phyloP scores from a whole-genome alignment of 2,329 filamentous ascomycete genomes.

The Dryadomyces sulphureus region DNA sequence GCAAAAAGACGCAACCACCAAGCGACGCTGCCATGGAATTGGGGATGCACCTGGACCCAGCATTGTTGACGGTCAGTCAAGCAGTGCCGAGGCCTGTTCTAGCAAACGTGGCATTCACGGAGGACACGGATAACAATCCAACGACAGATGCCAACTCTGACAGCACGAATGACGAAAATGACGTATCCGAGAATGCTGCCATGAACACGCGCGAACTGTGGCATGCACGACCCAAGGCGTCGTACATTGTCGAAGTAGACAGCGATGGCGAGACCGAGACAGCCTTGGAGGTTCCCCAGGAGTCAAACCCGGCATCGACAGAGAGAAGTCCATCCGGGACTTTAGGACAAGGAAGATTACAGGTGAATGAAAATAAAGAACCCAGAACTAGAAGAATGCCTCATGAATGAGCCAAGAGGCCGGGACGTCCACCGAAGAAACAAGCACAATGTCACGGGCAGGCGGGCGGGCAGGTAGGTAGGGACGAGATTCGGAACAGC shows the following conservation, averaged over 20 bases:
- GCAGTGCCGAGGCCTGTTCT: not conserved
- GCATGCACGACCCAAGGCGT: constrained; percentile 7
- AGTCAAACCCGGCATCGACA: too few species aligned
- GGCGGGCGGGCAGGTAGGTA: too few species aligned
- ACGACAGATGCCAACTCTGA: not conserved
- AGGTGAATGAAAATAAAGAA: too few species aligned
- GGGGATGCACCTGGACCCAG: constrained; percentile 36
- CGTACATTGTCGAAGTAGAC: constrained; percentile 5
- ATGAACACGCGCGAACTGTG: constrained; percentile 7
- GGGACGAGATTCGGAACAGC: too few species aligned
- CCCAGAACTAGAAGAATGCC: not conserved
- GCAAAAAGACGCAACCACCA: constrained; percentile 26
- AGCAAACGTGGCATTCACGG: not conserved
- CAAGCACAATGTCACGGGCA: too few species aligned
- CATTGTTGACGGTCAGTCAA: constrained; percentile 20
- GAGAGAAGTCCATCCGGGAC: too few species aligned
- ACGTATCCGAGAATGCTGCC: not conserved
- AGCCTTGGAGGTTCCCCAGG: too few species aligned
- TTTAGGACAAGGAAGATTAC: too few species aligned
- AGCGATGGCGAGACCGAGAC: constrained; percentile 6
- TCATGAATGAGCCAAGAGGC: constrained; percentile 12
- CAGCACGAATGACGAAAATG: not conserved
- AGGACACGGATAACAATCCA: constrained; percentile 5
- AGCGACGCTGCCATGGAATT: constrained; percentile 18
- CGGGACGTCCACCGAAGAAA: constrained; percentile 22